Evolutionary conservation across 1,284 basidiomycete species (phyloP).

Genomic region (Ganoderma multipileum): DNA sequence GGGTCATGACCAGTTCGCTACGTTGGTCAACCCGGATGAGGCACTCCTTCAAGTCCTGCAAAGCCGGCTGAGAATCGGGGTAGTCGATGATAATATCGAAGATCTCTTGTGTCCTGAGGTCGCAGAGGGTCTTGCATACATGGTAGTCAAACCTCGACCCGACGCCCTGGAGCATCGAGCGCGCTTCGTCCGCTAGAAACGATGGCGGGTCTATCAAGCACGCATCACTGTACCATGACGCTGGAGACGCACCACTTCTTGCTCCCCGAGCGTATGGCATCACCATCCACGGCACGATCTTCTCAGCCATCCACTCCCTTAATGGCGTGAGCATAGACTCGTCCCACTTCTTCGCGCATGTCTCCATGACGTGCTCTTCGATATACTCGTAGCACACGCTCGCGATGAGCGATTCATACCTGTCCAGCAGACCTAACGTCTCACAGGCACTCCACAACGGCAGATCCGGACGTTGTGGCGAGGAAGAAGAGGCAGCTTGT

Average conservation of each 20-base stretch:
- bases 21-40: constrained; percentile 82
- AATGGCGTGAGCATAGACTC: constrained; percentile 68
- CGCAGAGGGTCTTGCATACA: constrained; percentile 87
- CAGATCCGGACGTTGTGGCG: constrained; percentile 42
- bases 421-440: constrained; percentile 79
- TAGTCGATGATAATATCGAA: constrained; percentile 97
- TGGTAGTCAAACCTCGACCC: constrained; percentile 91
- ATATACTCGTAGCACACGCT: constrained; percentile 88
- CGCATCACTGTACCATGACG: too few species aligned
- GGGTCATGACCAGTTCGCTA: constrained; percentile 67
- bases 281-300: constrained; percentile 85
- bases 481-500: background rate
- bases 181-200: constrained; percentile 68
- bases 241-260: constrained; percentile 52
- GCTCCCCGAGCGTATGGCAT: constrained; percentile 77
- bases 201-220: background rate
- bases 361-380: constrained; percentile 70
- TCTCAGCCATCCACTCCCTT: constrained; percentile 78
- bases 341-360: constrained; percentile 75
- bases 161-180: constrained; percentile 78
- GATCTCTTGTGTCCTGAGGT: constrained; percentile 87
- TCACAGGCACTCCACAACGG: constrained; percentile 70
- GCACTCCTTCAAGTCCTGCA: constrained; percentile 91
- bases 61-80: constrained; percentile 85
- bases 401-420: constrained; percentile 85